These are phyloP conservation scores for Lasiosphaeria ovina DNA, from an alignment of 495 filamentous ascomycete genomes.

Conservation along the genomic window DNA sequence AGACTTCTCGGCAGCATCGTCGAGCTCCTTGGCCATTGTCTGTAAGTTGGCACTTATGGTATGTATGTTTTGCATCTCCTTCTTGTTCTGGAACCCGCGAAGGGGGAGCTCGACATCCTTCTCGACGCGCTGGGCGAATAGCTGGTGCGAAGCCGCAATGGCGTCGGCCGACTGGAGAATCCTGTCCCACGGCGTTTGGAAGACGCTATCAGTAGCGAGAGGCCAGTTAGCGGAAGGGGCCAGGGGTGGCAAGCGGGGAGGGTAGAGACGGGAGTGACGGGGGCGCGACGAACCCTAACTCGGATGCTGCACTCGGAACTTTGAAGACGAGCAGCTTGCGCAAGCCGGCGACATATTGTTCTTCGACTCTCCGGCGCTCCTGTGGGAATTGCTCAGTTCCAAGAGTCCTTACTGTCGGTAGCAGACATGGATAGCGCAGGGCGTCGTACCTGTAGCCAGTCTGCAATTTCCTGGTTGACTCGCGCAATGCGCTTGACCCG, in stretches of 20 bases:
- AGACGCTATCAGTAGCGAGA: conserved; percentile 59
- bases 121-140: conserved; percentile 81
- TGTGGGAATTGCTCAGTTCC: conserved; percentile 40
- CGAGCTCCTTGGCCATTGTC: conserved; percentile 78
- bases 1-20: conserved; percentile 78
- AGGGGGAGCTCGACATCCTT: conserved; percentile 86
- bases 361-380: conserved; percentile 93
- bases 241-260: conserved; percentile 21
- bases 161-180: conserved; percentile 77
- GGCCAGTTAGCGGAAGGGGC: not conserved
- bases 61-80: conserved; percentile 80
- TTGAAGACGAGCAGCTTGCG: conserved; percentile 73
- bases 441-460: conserved; percentile 85
- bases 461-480: conserved; percentile 88
- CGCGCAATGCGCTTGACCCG: conserved; percentile 82
- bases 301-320: conserved; percentile 68
- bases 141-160: conserved; percentile 79
- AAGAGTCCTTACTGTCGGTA: conserved; percentile 1
- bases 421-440: conserved; percentile 1
- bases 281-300: conserved; percentile 69
- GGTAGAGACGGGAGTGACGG: conserved; percentile 11
- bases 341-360: conserved; percentile 80
- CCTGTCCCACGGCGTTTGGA: conserved; percentile 88
- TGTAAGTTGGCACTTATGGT: conserved; percentile 79
- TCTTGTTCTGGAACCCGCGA: conserved; percentile 65